Base-by-base conservation (phyloP, 73 alveolate genomes). In the Paramecium tetraurelia region DNA sequence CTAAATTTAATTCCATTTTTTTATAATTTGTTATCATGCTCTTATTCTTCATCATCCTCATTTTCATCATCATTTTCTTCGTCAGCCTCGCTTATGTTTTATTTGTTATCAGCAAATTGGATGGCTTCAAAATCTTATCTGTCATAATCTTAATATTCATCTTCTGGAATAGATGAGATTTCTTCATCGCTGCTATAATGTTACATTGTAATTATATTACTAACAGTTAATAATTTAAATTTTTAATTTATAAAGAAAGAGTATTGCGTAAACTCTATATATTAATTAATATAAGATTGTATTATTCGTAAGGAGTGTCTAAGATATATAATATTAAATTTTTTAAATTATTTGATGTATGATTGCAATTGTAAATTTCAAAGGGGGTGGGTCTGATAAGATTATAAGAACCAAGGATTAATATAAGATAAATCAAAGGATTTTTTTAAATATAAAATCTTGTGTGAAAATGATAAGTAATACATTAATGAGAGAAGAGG, bases 91-190 rank as follows among this genome's bases (percentile, higher is more conserved):
- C 69, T 53, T 18, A 53, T 43, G 35, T 35, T 33, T 36, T 36
- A 72, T 29, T 72, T 20, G 31, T 20, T 20, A 36, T 36, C 59
- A 36, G 46, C 86, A 72, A 72, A 72, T 38, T 72, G 68, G 14
- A 72, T 72, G 0, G 57, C 86, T 43, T 72, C 86, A 36, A 72
- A 72, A 31, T 72, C 86, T 43, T 72, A 72, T 35, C 31, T 72
- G 16, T 72, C 86, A 72, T 72, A 72, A 4, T 72, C 86, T 72
- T 36, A 31, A 36, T 35, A 33, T 36, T 72, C 86, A 72, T 40
- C 86, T 18, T 72, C 86, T 29, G 86, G 59, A 21, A 72, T 72
- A 29, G 86, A 72, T 72, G 86, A 72, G 31, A 72, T 72, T 31
- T 72, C 86, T 38, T 72, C 86, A 20, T 72, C 86, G 20, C 86